Evolutionary conservation across 805 yeast genomes (phyloP), one percentile per base, ranked within the genome.

Genomic region (Candida railenensis): DNA sequence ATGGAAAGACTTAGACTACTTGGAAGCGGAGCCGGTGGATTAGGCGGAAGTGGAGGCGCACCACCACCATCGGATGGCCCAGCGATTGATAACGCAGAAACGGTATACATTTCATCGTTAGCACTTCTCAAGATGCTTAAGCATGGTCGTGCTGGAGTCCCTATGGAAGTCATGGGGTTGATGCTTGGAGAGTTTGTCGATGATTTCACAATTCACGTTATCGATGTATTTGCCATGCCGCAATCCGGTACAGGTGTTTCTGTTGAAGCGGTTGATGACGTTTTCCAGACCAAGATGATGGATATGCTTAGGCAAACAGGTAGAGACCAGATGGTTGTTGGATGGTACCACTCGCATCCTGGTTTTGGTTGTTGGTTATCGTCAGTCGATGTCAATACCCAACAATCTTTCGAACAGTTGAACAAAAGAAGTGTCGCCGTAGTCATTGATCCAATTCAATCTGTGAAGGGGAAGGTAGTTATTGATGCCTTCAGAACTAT

Each of bases 331-430:
- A 90, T 89, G 89, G 99, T 94, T 45, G 99, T 94, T 42, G 99
- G 99, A 30, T 94, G 99, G 99, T 94, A 94, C 73, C 99, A 94
- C 65, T 91, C 98, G 12, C 99, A 94, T 70, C 99, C 99, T 3
- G 99, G 99, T 15, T 94, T 92, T 65, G 99, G 99, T n/a, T 94
- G 99, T 74, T 94, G 99, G 99, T 77, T 94, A 56, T 91, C 98
- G 11, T 83, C 91, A 22, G 98, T 94, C 22, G 99, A 94, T 78
- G 96, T 94, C 50, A 89, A 90, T 67, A 94, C 99, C 2, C 99
- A 94, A 64, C 97, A 92, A 65, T 89, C 97, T 32, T 94, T 94
- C 62, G 99, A 94, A 65, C 97, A 90, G 67, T 82, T 94, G 67
- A 92, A 92, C 66, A 85, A 85, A 53, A 79, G 99, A 56, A 96